Evolutionary conservation across 306 rosid genomes (phyloP).

Genomic region (Argentina anserina): DNA sequence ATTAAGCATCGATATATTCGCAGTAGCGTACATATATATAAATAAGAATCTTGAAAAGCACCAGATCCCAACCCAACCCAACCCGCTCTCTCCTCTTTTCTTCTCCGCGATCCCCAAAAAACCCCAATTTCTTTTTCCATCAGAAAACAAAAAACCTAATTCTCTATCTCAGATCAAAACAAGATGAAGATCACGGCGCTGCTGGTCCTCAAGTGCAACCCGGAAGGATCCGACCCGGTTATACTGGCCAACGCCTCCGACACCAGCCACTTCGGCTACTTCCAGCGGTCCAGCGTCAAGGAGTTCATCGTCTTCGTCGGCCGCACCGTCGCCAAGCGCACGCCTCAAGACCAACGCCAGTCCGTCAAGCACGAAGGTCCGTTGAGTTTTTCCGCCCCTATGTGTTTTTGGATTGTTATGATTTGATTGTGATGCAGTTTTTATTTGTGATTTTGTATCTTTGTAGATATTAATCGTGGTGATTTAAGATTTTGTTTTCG

Average conservation of each 20-base stretch:
- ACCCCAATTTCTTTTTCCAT: background rate
- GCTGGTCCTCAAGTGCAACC: constrained; percentile 76
- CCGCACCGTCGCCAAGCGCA: constrained; percentile 95
- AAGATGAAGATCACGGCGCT: constrained; percentile 95
- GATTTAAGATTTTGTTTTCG: background rate
- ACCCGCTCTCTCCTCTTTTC: background rate
- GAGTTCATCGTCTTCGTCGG: constrained; percentile 87
- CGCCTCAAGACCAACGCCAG: constrained; percentile 84
- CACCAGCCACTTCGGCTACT: constrained; percentile 78
- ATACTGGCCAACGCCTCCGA: constrained; percentile 68
- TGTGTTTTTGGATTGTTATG: background rate
- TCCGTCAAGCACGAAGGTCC: constrained; percentile 96
- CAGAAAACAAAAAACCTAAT: too few species aligned
- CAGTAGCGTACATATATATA: too few species aligned
- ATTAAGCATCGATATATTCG: too few species aligned
- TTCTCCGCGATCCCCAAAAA: background rate
- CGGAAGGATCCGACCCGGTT: constrained; percentile 85
- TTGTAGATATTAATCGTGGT: background rate
- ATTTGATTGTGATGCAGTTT: background rate
- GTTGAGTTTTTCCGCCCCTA: too few species aligned
- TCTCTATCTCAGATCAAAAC: background rate
- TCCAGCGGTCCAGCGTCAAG: constrained; percentile 86
- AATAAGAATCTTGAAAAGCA: background rate
- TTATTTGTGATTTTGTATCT: background rate
- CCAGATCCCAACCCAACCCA: background rate